A percentile compares a stretch with the other conserved stretches of the same genome.
Evolutionary conservation across 352 stramenopile species (phyloP).

Genomic region (Globisporangium iwayamae): DNA sequence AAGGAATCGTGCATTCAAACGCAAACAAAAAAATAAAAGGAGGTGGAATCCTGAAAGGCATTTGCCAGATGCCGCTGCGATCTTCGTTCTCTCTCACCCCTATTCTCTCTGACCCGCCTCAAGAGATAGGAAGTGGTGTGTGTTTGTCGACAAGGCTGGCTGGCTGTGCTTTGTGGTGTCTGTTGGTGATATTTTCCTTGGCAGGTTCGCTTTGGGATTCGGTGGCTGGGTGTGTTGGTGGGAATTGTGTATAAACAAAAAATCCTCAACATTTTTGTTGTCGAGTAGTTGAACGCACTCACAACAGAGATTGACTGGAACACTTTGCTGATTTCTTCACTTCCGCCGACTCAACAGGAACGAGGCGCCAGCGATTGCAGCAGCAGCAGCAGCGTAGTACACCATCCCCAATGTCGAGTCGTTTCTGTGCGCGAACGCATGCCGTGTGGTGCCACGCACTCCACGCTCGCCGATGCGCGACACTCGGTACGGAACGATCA

Average conservation of each 20-base stretch:
- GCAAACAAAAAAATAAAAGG: background rate
- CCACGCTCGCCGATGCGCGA: constrained; percentile 19
- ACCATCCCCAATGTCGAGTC: constrained; percentile 70
- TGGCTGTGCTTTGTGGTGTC: background rate
- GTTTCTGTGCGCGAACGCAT: constrained; percentile 33
- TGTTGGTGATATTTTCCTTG: background rate
- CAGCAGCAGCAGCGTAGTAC: constrained; percentile 72
- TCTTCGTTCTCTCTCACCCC: background rate
- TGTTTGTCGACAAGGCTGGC: no score
- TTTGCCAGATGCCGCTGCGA: background rate
- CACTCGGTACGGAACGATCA: constrained; percentile 60
- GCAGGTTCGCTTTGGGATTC: background rate
- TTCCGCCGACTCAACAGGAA: constrained; percentile 77
- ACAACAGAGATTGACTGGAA: background rate
- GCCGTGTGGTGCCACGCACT: constrained; percentile 25
- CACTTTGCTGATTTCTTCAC: constrained; percentile 17
- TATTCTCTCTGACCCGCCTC: background rate
- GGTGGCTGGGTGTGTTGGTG: background rate
- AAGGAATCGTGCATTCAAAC: background rate
- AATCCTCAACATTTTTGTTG: background rate
- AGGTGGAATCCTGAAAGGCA: background rate
- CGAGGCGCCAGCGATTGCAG: constrained; percentile 70
- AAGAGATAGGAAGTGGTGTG: background rate
- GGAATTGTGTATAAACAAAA: background rate
- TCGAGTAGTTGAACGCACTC: background rate